A percentile compares a stretch with the other conserved stretches of the same genome.
These are phyloP conservation scores for Fusarium luffae DNA, from an alignment of 2,329 filamentous ascomycete genomes.

Conservation along the genomic window DNA sequence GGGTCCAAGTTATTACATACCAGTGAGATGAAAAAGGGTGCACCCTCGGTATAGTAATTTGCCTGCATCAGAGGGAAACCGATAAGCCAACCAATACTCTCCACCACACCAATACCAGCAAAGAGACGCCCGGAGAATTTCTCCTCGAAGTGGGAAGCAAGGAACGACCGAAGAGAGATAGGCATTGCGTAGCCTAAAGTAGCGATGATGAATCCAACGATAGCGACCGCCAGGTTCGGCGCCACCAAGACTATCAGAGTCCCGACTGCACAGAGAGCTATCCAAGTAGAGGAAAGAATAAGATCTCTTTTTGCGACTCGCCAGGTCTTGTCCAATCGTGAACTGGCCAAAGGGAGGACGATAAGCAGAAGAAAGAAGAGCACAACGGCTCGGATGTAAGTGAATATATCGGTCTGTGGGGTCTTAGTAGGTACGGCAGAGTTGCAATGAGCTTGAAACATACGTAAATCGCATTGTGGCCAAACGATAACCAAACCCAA, in stretches of 20 bases:
- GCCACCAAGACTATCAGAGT: background rate
- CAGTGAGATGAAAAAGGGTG: background rate
- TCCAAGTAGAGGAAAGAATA: background rate
- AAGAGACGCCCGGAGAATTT: constrained; percentile 5
- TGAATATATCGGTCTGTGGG: background rate
- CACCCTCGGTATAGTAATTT: background rate
- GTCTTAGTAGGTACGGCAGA: background rate
- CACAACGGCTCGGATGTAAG: constrained; percentile 3
- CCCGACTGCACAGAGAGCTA: background rate
- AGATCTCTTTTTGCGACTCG: background rate
- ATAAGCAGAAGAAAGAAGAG: background rate
- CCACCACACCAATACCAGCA: background rate
- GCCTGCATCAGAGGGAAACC: background rate
- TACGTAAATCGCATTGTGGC: background rate
- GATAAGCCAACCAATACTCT: constrained; percentile 1
- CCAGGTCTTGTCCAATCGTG: background rate
- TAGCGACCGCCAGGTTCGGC: background rate
- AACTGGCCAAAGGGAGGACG: background rate
- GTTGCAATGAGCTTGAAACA: background rate
- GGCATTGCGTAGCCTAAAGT: background rate
- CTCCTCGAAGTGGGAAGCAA: background rate
- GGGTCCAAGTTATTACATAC: background rate
- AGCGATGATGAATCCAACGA: background rate
- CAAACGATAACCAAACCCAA: background rate
- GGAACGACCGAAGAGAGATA: background rate